Evolutionary conservation across 225 moss, liverwort and hornwort species (phyloP), one percentile per base, ranked within the genome.

Genomic region (Physcomitrium patens): DNA sequence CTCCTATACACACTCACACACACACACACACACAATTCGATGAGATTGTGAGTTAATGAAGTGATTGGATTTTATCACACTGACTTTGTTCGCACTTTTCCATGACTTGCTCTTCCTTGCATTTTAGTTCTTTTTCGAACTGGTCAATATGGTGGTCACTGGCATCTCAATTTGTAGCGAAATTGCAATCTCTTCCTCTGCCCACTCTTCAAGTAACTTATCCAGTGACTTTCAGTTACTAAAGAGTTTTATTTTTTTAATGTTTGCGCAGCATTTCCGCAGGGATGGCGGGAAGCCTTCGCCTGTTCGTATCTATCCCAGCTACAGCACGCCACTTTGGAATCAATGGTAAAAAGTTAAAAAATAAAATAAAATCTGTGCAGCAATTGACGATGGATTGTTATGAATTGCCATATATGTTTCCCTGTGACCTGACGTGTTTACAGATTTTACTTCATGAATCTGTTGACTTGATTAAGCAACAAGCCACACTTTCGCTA

Each of bases 231-330:
- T 44, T 16, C 3, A 27, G 11, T 10, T 42, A 18, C 53, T 63
- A 57, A 69, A 77, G 5, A 48, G 23, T 31, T 14, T 4, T 37
- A 4, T 37, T 4, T 37, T 37, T 37, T 37, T 31, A 2, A 37
- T 79, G 22, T 61, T 59, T 79, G 12, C 75, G 24, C 73, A 81
- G 81, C 65, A 63, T n/a, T 27, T 47, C 60, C 31, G 72, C 54
- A 63, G 73, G 69, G 76, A 85, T 85, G 85, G 85, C 85, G 58
- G 79, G 76, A n/a, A 73, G 81, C 69, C 82, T 85, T 53, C 85
- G 78, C 59, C 82, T 85, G 42, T 79, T 85, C 66, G 76, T 82
- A 12, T 65, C 73, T 27, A 65, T 70, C 73, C 76, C 78, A 47
- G 79, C 78, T 48, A 55, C 78, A 49, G 28, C 79, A 26, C 72